Evolutionary conservation across 352 stramenopile genomes (phyloP).

Genomic region (Phytophthora pseudosyringae): DNA sequence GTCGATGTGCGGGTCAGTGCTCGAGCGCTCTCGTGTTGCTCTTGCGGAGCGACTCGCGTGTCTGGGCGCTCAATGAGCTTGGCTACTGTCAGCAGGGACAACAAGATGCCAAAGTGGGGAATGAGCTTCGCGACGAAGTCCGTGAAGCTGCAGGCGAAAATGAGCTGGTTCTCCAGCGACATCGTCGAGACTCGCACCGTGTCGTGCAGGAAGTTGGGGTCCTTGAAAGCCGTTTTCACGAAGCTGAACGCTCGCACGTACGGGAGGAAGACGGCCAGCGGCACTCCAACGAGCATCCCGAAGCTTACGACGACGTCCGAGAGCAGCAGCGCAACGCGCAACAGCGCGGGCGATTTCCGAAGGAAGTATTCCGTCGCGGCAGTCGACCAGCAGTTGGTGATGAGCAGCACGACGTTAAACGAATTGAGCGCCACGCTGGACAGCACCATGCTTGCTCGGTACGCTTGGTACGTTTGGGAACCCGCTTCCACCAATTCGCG

Average conservation of each 20-base stretch:
- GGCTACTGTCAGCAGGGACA: slow-evolving; percentile 15
- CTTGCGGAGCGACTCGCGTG: neutral
- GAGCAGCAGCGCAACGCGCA: slow-evolving; percentile 9
- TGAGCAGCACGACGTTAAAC: slow-evolving; percentile 15
- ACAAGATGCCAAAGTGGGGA: slow-evolving; percentile 19
- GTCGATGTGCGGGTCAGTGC: too few species aligned
- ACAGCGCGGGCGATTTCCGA: slow-evolving; percentile 2
- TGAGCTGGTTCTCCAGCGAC: slow-evolving; percentile 17
- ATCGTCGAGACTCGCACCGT: slow-evolving; percentile 13
- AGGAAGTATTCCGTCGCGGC: slow-evolving; percentile 24
- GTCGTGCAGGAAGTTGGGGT: slow-evolving; percentile 14
- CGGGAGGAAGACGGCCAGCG: slow-evolving; percentile 21
- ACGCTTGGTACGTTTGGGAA: slow-evolving; percentile 36
- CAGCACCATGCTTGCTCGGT: slow-evolving; percentile 29
- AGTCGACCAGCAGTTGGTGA: slow-evolving; percentile 35
- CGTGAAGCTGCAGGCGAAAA: slow-evolving; percentile 9
- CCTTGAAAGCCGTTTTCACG: neutral
- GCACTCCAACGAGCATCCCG: slow-evolving; percentile 24
- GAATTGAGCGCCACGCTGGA: slow-evolving; percentile 12
- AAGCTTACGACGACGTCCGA: slow-evolving; percentile 25
- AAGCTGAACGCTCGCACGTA: slow-evolving; percentile 27
- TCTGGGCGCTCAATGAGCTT: slow-evolving; percentile 5
- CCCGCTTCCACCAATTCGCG: slow-evolving; percentile 32
- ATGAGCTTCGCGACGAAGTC: slow-evolving; percentile 24
- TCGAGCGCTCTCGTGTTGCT: too few species aligned